Base-by-base conservation (phyloP, 495 filamentous ascomycete species). In the Aspergillus incahuasiensis region DNA sequence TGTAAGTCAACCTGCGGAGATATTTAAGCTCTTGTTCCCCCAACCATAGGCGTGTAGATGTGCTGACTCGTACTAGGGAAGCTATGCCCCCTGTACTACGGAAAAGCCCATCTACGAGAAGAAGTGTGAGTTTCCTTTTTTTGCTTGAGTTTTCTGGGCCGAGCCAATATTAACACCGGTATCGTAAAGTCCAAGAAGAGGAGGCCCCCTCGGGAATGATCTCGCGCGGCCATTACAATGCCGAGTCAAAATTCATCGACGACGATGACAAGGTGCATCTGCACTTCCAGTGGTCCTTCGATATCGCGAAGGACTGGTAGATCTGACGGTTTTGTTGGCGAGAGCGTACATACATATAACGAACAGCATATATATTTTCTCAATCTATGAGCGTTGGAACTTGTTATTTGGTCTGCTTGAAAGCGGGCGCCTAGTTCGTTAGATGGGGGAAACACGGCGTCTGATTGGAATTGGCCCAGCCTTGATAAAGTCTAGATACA, bases 291-390 rank as follows among this genome's bases (percentile, higher is more conserved):
- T 98, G 94, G 94, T 79, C 82, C 47, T 97, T 98, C 63, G 87
- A 96, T 61, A 96, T 98, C 65, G 80, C 83, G 69, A 98, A 97
- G 79, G 88, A 92, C 66, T 97, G 94, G 95, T 74, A 66, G 43
- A 59, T 44, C 35, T 51, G 47, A 59, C 44, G 38, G 56, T 2
- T 47, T 38, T 24, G 35, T 50, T 22, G 40, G 43, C 20, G 22
- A 45, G 11, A 20, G 39, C 44, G 41, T 55, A 43, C 44, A 52
- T 66, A 47, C 44, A 52, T 66, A 47, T 50, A 57, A 62, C 53
- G 56, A 63, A 58, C 48, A 52, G 62, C 40, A 56, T 55, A 51
- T 55, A 51, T 55, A 39, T 54, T 34, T 54, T 54, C 21, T 35
- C 51, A 39, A 54, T 54, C 52, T 59, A 56, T 45, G 48, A 61